Evolutionary conservation across 192 early-diverging fungal genomes (phyloP), one percentile per base, ranked within the genome.

Genomic region (Rhizoclosmatium sp.): DNA sequence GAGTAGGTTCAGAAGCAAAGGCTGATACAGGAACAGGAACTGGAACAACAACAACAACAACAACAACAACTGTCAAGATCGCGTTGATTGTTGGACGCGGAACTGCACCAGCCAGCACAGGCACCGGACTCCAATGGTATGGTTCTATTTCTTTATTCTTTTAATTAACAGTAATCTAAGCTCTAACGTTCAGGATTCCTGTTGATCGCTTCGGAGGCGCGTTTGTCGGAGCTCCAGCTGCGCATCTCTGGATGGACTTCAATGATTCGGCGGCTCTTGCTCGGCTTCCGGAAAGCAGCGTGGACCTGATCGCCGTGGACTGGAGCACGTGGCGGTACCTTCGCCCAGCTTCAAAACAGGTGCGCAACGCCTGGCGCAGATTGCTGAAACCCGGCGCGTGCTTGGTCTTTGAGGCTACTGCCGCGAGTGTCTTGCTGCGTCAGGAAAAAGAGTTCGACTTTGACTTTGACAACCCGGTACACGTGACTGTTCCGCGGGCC

Each of bases 301-400:
- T 82, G 47, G 23, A 65, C 46, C 23, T 14, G 51, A 79, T 84
- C 47, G 47, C 83, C 5, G 76, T 84, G 23, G 83, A 84, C 56
- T 80, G 65, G 62, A 80, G 76, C 12, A 84, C 83, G 7, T 84
- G 83, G 83, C 46, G 83, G 2, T 84, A 84, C 78, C 70, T 84
- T 76, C 21, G 21, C 62, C 21, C 0, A 65, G 62, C 62, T 3
- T 4, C 41, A 10, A n/a, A 2, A 59, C 16, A n/a, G 58, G 16
- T n/a, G 2, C 58, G 58, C 21, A 16, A 72, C 21, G 60, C 66
- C 10, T 75, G 74, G 74, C 21, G 23, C 9, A 12, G 74, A n/a
- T 47, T 65, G 31, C 62, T 75, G 10, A 75, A 65, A 65, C 74
- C 59, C 16, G 61, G 61, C 31, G 61, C 60, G 19, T 10, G 10